Conservation (phyloP, 306 rosid genomes). For the Cucurbita ficifolia region DNA sequence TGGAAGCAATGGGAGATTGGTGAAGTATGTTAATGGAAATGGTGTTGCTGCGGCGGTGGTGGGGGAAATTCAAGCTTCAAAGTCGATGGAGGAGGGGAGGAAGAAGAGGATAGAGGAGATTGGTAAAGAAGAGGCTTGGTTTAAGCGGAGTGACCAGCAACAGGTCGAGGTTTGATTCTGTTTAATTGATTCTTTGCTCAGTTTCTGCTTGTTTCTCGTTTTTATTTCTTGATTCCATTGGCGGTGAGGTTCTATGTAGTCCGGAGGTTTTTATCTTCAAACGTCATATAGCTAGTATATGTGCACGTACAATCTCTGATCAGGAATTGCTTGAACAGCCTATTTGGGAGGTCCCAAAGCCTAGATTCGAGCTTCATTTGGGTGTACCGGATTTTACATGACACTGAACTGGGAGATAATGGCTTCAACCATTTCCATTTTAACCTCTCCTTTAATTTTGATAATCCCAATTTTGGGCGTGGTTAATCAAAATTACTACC, state of each 20-base stretch:
- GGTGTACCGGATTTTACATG: neutral
- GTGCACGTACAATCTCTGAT: neutral
- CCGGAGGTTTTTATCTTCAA: neutral
- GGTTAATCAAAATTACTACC: neutral
- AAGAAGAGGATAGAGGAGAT: slow-evolving; percentile 84
- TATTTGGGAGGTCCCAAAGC: neutral
- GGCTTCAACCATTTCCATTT: neutral
- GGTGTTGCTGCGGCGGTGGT: slow-evolving; percentile 31
- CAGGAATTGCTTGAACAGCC: neutral
- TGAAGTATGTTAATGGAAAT: slow-evolving; percentile 55
- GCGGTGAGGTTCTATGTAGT: neutral
- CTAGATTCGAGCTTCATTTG: neutral
- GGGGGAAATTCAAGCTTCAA: slow-evolving; percentile 22
- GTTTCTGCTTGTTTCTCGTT: neutral
- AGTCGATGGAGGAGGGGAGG: slow-evolving; percentile 59
- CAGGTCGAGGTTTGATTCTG: slow-evolving; percentile 38
- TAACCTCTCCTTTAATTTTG: neutral
- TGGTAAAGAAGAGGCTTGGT: slow-evolving; percentile 96
- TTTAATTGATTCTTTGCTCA: neutral
- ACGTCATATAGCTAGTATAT: neutral
- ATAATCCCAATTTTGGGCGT: neutral
- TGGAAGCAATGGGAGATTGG: slow-evolving; percentile 37
- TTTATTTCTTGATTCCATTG: neutral
- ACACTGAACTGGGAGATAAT: neutral
- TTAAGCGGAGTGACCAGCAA: slow-evolving; percentile 31